phyloP scores from a whole-genome alignment of 495 filamentous ascomycete genomes.

The Hamigera avellanea region DNA sequence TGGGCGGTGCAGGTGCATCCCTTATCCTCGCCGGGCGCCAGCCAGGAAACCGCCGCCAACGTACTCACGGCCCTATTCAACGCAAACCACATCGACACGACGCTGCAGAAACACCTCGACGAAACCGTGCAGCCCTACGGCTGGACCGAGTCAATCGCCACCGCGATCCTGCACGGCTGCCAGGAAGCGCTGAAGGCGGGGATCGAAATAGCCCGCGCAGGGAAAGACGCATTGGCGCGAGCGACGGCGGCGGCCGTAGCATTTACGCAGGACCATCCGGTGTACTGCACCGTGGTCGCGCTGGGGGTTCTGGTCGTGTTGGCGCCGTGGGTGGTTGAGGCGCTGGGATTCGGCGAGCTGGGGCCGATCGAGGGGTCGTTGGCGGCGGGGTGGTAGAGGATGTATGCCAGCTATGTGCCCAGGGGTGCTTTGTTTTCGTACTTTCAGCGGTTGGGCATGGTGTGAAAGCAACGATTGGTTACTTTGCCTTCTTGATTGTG shows the following conservation, averaged over 20 bases:
- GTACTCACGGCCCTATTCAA: neutral
- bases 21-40: neutral
- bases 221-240: constrained; percentile 22
- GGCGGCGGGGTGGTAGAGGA: constrained; percentile 33
- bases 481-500: neutral
- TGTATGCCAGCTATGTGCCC: constrained; percentile 32
- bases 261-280: constrained; percentile 33
- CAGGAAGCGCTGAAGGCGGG: constrained; percentile 18
- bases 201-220: constrained; percentile 14
- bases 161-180: constrained; percentile 20
- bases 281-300: constrained; percentile 33
- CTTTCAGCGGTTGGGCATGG: constrained; percentile 41
- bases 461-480: neutral
- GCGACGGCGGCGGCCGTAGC: constrained; percentile 16
- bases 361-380: constrained; percentile 36
- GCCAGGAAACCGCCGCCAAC: neutral
- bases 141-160: constrained; percentile 29
- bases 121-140: constrained; percentile 4
- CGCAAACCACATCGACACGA: neutral
- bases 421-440: constrained; percentile 36
- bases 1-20: neutral
- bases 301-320: constrained; percentile 37
- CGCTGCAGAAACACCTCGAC: neutral
- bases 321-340: constrained; percentile 30
- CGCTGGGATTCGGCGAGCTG: constrained; percentile 36